Conservation (phyloP, 108 stramenopile species). For the Nannochloropsis gaditana region DNA sequence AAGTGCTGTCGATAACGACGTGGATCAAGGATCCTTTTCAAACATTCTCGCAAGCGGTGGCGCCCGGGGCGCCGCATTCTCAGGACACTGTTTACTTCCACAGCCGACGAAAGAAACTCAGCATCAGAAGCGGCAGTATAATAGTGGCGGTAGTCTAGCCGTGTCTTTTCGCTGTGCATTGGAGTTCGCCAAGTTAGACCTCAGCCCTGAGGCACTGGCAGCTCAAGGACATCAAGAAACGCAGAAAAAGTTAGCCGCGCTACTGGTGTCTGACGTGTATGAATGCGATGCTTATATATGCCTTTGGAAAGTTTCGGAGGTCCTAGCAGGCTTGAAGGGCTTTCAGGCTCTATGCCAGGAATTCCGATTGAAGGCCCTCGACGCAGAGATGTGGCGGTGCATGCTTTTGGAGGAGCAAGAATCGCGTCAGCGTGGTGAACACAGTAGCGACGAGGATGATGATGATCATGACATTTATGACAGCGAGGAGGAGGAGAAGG, state of each 20-base stretch:
- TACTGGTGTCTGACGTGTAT: conserved; percentile 17
- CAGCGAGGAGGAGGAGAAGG: neutral
- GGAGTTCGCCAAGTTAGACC: neutral
- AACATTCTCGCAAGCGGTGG: conserved; percentile 7
- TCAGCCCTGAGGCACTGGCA: neutral
- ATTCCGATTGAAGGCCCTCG: neutral
- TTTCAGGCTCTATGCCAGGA: conserved; percentile 14
- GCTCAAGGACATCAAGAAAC: neutral
- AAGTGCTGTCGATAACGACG: neutral
- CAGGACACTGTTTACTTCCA: neutral
- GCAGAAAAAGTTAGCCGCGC: neutral
- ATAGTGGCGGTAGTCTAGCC: neutral
- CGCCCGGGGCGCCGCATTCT: neutral
- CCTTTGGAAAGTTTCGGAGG: conserved; percentile 7
- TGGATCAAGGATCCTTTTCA: neutral
- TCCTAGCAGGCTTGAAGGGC: neutral
- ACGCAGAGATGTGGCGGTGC: conserved; percentile 19
- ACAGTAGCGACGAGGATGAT: neutral
- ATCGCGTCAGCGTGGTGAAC: neutral
- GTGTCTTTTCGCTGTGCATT: neutral
- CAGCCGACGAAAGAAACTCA: neutral
- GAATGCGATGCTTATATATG: conserved; percentile 15
- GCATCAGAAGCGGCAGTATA: neutral
- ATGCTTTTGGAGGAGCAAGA: conserved; percentile 5
- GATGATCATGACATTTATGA: neutral